Evolutionary conservation across 2,329 filamentous ascomycete genomes (phyloP), one percentile per base, ranked within the genome.

Genomic region (Exophiala dermatitidis): DNA sequence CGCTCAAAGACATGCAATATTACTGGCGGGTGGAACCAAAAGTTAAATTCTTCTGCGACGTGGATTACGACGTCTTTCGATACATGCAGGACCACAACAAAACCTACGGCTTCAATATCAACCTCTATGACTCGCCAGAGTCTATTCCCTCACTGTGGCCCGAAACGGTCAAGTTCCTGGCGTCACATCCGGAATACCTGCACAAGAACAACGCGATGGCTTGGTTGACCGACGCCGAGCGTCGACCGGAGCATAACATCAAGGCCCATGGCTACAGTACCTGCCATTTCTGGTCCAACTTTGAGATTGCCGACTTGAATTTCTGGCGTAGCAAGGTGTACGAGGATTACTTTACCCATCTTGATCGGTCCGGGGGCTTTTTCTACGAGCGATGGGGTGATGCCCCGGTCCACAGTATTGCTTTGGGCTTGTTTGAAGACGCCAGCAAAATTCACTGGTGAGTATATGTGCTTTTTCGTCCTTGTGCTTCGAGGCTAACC

Each of bases 1-100:
- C 90, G 0, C 80, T 98, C 52, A 77, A 83, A 60, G 72, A 93
- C 64, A 82, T 80, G 60, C 87, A 89, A 62, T 98, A 88, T 77
- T 98, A 98, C 77, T 98, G 93, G 93, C 88, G 93, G 54, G 93
- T 98, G 45, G 93, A 98, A 70, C 93, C 93, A 48, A 95, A 97
- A 62, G 93, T 98, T 41, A 90, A 96, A 72, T 98, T 97, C 78
- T 98, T 96, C 80, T 98, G 93, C 77, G 88, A 97, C 65, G 79
- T 98, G 58, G 93, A 98, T 73, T 98, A 98, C 72, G 93, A 98
- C 67, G 86, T 98, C 48, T 98, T 98, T 78, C 85, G 87, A 60
- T 98, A 89, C 75, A 96, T 98, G 93, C 82, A 88, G 65, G 93
- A 98, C 72, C 82, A 94, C 75, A 96, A 98, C 77, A 95, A 97